phyloP scores from a whole-genome alignment of 1,284 basidiomycete species.

The Rhodotorula sp. region DNA sequence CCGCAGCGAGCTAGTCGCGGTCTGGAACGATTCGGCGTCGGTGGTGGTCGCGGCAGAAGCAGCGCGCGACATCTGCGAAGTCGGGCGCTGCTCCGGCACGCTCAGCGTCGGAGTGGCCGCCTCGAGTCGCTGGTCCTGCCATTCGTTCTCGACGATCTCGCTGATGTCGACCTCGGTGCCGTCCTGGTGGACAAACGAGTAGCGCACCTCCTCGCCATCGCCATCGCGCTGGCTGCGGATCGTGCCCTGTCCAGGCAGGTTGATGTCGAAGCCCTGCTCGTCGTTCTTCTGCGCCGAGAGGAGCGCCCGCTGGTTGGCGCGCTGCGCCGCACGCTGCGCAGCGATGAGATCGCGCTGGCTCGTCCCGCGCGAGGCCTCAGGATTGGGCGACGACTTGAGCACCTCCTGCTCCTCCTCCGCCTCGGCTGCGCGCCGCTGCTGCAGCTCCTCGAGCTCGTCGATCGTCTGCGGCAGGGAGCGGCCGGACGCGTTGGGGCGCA shows the following conservation, averaged over 20 bases:
- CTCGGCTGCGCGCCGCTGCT: constrained; percentile 8
- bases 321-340: constrained; percentile 79
- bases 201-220: constrained; percentile 67
- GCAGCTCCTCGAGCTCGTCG: constrained; percentile 40
- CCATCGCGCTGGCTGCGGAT: constrained; percentile 71
- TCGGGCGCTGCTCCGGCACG: not conserved
- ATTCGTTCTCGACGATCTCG: constrained; percentile 84
- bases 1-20: constrained; percentile 9
- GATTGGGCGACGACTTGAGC: constrained; percentile 1
- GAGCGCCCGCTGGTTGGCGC: constrained; percentile 82
- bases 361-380: not conserved
- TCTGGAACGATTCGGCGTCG: constrained; percentile 46
- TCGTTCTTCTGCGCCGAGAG: constrained; percentile 80
- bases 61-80: constrained; percentile 23
- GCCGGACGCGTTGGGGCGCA: constrained; percentile 10
- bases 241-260: constrained; percentile 76
- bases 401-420: constrained; percentile 11
- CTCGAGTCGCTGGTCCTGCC: constrained; percentile 47
- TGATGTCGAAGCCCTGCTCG: constrained; percentile 79
- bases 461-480: constrained; percentile 33
- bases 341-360: constrained; percentile 80
- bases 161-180: constrained; percentile 89
- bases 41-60: constrained; percentile 22
- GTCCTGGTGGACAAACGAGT: constrained; percentile 84
- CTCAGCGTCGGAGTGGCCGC: constrained; percentile 42